Conservation (phyloP, 768 basidiomycete genomes). For the Trametes cinnabarina region DNA sequence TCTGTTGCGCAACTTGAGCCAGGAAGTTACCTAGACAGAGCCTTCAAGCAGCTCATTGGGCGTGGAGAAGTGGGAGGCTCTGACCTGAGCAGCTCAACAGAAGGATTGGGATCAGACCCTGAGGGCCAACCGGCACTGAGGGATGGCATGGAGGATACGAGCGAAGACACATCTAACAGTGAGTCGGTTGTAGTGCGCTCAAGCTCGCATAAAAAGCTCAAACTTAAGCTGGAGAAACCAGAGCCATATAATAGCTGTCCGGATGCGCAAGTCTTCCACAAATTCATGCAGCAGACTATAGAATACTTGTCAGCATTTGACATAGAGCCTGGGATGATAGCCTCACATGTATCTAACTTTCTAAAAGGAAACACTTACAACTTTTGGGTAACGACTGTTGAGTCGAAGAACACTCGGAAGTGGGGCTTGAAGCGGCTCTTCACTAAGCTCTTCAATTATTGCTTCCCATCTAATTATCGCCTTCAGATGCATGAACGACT, state of each 20-base stretch:
- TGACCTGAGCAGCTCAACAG: not conserved
- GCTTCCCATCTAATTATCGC: conserved; percentile 23
- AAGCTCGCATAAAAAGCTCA: not conserved
- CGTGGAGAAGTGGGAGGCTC: not conserved
- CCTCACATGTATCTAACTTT: conserved; percentile 13
- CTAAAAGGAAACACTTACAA: conserved; percentile 22
- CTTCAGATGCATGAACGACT: conserved; percentile 11
- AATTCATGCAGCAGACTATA: conserved; percentile 10
- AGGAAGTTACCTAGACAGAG: conserved; percentile 8
- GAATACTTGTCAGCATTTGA: conserved; percentile 12
- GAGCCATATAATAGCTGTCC: conserved; percentile 10
- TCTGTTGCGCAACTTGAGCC: conserved; percentile 8
- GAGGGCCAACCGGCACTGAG: not conserved
- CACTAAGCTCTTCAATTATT: conserved; percentile 24
- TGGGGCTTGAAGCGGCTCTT: conserved; percentile 19
- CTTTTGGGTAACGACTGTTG: conserved; percentile 25
- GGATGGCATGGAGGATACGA: not conserved
- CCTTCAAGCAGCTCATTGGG: not conserved
- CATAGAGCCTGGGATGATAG: not conserved
- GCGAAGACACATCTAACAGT: not conserved
- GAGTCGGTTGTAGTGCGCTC: not conserved
- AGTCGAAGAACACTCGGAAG: not conserved
- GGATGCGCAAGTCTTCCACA: conserved; percentile 14
- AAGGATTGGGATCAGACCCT: too few species aligned
- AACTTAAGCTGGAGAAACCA: conserved; percentile 9